A percentile compares a stretch with the other conserved stretches of the same genome.
phyloP scores from a whole-genome alignment of 2,329 filamentous ascomycete species.

The Fusarium torulosum region DNA sequence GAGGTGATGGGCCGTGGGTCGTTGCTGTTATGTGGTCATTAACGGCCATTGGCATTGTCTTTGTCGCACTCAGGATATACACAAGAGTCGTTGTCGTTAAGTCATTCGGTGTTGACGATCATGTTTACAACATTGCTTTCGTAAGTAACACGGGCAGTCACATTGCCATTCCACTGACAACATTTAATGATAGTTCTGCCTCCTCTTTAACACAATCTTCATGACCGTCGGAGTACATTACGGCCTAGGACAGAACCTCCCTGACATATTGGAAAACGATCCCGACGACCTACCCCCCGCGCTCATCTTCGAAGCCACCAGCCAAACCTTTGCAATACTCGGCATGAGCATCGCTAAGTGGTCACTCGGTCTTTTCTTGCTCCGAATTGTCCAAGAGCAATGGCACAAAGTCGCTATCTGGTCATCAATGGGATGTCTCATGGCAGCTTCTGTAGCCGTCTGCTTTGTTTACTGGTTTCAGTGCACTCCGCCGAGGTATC shows the following conservation, averaged over 20 bases:
- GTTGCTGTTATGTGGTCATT: conserved; percentile 49
- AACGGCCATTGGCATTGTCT: conserved; percentile 42
- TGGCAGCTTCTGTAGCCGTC: conserved; percentile 33
- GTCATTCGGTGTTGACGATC: conserved; percentile 52
- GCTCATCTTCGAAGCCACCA: conserved; percentile 50
- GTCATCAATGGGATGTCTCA: conserved; percentile 45
- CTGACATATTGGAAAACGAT: conserved; percentile 40
- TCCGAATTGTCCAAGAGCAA: conserved; percentile 52
- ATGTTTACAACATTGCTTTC: conserved; percentile 50
- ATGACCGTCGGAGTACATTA: conserved; percentile 48
- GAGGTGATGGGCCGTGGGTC: conserved; percentile 38
- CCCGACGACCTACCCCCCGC: conserved; percentile 43
- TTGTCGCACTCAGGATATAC: conserved; percentile 54
- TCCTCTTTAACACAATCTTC: conserved; percentile 53
- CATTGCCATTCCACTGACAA: neutral
- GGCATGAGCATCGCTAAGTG: conserved; percentile 57
- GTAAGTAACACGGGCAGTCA: conserved; percentile 19
- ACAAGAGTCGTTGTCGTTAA: conserved; percentile 51
- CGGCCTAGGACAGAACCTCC: conserved; percentile 53
- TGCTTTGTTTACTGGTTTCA: conserved; percentile 37
- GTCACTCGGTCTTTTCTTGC: conserved; percentile 56
- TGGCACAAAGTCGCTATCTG: conserved; percentile 56
- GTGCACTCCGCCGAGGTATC: conserved; percentile 38
- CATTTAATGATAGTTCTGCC: conserved; percentile 26
- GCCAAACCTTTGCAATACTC: conserved; percentile 54